Base-by-base conservation (phyloP, 306 rosid species). In the Quercus cerris region DNA sequence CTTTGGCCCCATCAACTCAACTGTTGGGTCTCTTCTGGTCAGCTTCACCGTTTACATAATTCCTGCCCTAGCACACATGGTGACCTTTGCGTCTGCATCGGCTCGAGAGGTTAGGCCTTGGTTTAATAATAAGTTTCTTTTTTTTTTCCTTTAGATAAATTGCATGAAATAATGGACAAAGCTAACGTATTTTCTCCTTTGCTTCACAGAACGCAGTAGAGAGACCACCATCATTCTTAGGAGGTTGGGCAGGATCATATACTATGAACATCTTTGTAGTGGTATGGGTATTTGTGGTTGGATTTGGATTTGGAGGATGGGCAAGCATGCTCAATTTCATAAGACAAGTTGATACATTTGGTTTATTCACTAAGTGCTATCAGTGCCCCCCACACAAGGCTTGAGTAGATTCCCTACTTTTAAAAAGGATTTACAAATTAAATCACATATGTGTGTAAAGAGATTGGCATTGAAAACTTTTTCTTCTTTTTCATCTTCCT, bases 11-110 rank as follows among this genome's bases (percentile, higher is more conserved):
- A 95, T 95, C 67, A 95, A 95, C 82, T 95, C 99, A 61, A 78
- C 97, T 12, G 99, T 95, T 77, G 99, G 99, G 85, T 93, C 99
- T 41, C 97, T 95, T 75, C 87, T 95, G 2, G 99, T 95, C 84
- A 95, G 99, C 89, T 95, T 95, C 90, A 95, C 99, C 2, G 98
- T 95, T 78, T 95, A 95, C 91, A 95, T 95, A n/a, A 95, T 95
- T 70, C 99, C 99, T 31, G 91, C 98, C 70, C 41, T 90, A 74
- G 98, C 98, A 67, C 98, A 94, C 91, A 94, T 92, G 98, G 83
- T 94, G 55, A 92, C 93, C 72, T 94, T 94, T 77, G 93, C 97
- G 61, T 86, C 98, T 70, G 83, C 97, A 25, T 73, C 92, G 0
- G 90, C 98, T 9, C 82, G 98, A 75, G 98, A 92, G 98, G 98